Percentiles rank a stretch among this genome's conserved stretches.
Conservation (phyloP, 768 basidiomycete genomes). For the Leccinum obscurum region DNA sequence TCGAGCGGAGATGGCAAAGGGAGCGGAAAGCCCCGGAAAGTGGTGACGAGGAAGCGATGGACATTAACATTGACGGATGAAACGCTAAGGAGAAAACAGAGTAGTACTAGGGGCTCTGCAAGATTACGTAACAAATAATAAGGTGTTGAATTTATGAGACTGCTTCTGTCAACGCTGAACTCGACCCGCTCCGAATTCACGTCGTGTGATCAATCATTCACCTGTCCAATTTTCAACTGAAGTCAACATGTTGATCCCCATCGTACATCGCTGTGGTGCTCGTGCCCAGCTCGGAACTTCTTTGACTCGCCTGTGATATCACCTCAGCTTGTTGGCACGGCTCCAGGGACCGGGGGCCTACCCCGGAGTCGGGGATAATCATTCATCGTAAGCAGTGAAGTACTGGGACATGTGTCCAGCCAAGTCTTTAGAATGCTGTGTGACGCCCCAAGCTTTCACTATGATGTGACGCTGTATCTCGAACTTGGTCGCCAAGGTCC, state of each 20-base stretch:
- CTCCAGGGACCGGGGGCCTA: not conserved
- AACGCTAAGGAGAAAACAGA: no score
- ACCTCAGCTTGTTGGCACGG: not conserved
- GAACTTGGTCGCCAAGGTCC: not conserved
- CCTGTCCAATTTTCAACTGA: not conserved
- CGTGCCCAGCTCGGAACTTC: no score
- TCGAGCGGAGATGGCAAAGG: no score
- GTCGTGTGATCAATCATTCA: not conserved
- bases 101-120: no score
- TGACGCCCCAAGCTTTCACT: not conserved
- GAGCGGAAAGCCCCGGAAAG: no score
- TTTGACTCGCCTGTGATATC: not conserved
- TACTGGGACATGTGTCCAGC: not conserved
- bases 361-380: not conserved
- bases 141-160: no score
- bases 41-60: no score
- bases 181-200: no score
- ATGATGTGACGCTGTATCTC: not conserved
- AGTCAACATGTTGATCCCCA: not conserved
- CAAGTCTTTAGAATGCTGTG: not conserved
- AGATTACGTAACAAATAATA: no score
- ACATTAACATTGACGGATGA: no score
- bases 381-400: not conserved
- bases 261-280: not conserved
- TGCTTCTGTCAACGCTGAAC: no score